A percentile compares a stretch with the other conserved stretches of the same genome.
Evolutionary conservation across 2,329 filamentous ascomycete species (phyloP).

Genomic region (Karstenula rhodostoma): DNA sequence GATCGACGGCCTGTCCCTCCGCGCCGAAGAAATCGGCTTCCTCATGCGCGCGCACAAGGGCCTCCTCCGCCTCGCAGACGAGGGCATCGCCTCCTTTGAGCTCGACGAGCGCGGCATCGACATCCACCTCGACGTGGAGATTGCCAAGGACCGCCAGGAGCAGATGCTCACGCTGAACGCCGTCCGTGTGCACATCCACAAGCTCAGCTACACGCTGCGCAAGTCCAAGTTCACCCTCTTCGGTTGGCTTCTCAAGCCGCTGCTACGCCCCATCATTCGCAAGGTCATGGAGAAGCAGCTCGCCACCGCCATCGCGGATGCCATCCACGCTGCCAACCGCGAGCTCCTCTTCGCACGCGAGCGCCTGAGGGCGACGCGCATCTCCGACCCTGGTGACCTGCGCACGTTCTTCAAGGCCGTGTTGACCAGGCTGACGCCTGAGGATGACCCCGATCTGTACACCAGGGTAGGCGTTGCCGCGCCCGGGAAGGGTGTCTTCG

Average conservation of each 20-base stretch:
- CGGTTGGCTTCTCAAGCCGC: slow-evolving; percentile 83
- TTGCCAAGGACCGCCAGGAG: slow-evolving; percentile 79
- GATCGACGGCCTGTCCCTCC: slow-evolving; percentile 81
- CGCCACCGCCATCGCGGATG: slow-evolving; percentile 72
- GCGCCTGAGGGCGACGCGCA: slow-evolving; percentile 82
- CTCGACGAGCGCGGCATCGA: slow-evolving; percentile 90
- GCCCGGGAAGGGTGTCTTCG: slow-evolving; percentile 72
- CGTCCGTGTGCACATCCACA: slow-evolving; percentile 84
- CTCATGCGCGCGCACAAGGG: slow-evolving; percentile 83
- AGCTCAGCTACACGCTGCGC: slow-evolving; percentile 79
- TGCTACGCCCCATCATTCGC: slow-evolving; percentile 81
- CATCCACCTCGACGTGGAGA: slow-evolving; percentile 82
- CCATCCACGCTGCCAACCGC: slow-evolving; percentile 77
- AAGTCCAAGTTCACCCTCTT: slow-evolving; percentile 80
- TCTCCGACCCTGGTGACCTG: slow-evolving; percentile 80
- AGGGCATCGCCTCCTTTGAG: slow-evolving; percentile 84
- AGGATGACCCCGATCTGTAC: slow-evolving; percentile 78
- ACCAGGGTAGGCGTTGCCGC: slow-evolving; percentile 74
- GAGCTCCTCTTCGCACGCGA: slow-evolving; percentile 89
- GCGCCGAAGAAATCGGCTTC: slow-evolving; percentile 88
- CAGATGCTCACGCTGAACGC: slow-evolving; percentile 79
- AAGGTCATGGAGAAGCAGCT: slow-evolving; percentile 82
- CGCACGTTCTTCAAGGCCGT: slow-evolving; percentile 85
- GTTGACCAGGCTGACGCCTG: slow-evolving; percentile 75
- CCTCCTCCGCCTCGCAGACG: slow-evolving; percentile 76